Evolutionary conservation across 108 stramenopile genomes (phyloP).

Genomic region (Parietichytrium sp.): DNA sequence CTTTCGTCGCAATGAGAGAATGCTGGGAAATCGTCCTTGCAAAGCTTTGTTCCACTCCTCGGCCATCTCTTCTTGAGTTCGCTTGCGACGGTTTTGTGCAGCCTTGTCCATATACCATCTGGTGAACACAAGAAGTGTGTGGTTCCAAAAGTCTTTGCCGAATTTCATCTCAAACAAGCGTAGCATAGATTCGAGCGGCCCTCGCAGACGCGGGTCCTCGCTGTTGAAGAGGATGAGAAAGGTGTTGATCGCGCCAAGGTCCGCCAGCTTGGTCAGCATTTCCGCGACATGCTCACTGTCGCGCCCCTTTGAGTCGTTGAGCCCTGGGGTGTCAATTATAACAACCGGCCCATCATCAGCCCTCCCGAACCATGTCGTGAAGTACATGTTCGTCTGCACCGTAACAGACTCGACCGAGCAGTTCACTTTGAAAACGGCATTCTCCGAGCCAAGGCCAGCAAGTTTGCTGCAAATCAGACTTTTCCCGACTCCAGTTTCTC

Average conservation of each 20-base stretch:
- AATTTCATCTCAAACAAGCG: not conserved
- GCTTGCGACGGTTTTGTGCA: not conserved
- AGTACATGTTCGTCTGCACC: not conserved
- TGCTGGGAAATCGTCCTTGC: not conserved
- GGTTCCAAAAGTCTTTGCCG: conserved; percentile 16
- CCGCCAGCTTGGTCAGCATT: conserved; percentile 16
- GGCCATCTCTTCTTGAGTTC: not conserved
- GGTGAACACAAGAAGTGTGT: not conserved
- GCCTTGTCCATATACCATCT: conserved; percentile 2
- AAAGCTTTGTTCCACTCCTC: not conserved
- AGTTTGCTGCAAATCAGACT: not conserved
- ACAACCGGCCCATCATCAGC: not conserved
- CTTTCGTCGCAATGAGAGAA: not conserved
- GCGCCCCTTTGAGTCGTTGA: conserved; percentile 3
- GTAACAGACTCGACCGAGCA: not conserved
- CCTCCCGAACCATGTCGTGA: not conserved
- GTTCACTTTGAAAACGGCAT: conserved; percentile 2
- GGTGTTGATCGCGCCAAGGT: conserved; percentile 17
- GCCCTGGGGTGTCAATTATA: conserved; percentile 3
- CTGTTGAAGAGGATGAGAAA: conserved; percentile 18
- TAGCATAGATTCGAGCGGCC: conserved; percentile 8
- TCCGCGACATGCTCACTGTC: conserved; percentile 3
- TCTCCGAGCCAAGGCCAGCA: not conserved
- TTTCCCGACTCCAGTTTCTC: conserved; percentile 12
- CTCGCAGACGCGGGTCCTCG: conserved; percentile 10